Percentiles rank a stretch among this genome's conserved stretches.
These are phyloP conservation scores for Cucumis sativus DNA, from an alignment of 306 rosid species.

Conservation along the genomic window Cucumber_9930_V3 NC_026660.2:12898501-12899000, in stretches of 20 bases:
- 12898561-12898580: not conserved
- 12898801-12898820: slow-evolving; percentile 39
- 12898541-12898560: not conserved
- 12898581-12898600: not conserved
- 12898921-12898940: slow-evolving; percentile 66
- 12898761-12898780: not conserved
- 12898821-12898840: slow-evolving; percentile 54
- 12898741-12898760: not conserved
- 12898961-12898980: slow-evolving; percentile 49
- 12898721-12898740: not conserved
- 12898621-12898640: not conserved
- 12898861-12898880: not conserved
- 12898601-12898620: not conserved
- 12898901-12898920: slow-evolving; percentile 30
- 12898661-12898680: no score
- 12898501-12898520: not conserved
- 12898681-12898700: not conserved
- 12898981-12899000: slow-evolving; percentile 64
- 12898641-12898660: no score
- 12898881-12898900: not conserved
- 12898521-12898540: not conserved
- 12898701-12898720: not conserved
- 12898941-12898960: slow-evolving; percentile 79
- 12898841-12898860: slow-evolving; percentile 9
- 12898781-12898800: not conserved